Base-by-base conservation (phyloP, 805 yeast species). In the Kodamaea lidongshanica region DNA sequence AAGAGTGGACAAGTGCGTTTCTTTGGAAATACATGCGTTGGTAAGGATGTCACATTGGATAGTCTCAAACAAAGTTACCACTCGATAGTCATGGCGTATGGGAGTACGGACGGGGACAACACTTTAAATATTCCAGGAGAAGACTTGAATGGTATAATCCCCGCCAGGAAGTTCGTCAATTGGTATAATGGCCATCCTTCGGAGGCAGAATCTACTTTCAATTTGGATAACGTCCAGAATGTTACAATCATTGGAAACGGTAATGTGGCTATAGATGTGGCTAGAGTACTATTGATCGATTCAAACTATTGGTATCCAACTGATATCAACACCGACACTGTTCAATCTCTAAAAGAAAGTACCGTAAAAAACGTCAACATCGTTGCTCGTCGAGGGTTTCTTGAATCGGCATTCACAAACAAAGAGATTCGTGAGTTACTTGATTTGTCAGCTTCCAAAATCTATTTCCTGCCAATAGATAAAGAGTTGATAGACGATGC, bases 141-240 rank as follows among this genome's bases (percentile, higher is more conserved):
- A 27, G 61, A 65, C 7, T 61, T 67, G 19, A 66, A 70, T 0
- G 92, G 83, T 6, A 88, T 89, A 0, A 62, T 83, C 9, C 73
- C 84, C 9, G 94, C 97, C 0, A 70, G 89, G 21, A 74, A 77
- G 34, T 82, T 92, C 60, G 97, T 92, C 15, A 92, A 85, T 25
- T 92, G 98, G 98, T 92, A 92, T 55, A 92, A 92, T 47, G 94
- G 95, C 0, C 81, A 79, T 43, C 95, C 96, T 0, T n/a, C 15
- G 13, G 17, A 11, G 8, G 14, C 22, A 12, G 8, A 11, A 12
- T 2, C 34, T 19, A 16, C 20, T 13, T 31, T 31, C 14, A 27
- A 17, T 63, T 30, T 89, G 44, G 65, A 67, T 3, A 57, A 68
- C 17, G 77, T 78, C 3, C 69, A 72, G 37, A 64, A 68, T 21